Evolutionary conservation across 2,329 filamentous ascomycete genomes (phyloP), one percentile per base, ranked within the genome.

Genomic region (Orbilia brochopaga): DNA sequence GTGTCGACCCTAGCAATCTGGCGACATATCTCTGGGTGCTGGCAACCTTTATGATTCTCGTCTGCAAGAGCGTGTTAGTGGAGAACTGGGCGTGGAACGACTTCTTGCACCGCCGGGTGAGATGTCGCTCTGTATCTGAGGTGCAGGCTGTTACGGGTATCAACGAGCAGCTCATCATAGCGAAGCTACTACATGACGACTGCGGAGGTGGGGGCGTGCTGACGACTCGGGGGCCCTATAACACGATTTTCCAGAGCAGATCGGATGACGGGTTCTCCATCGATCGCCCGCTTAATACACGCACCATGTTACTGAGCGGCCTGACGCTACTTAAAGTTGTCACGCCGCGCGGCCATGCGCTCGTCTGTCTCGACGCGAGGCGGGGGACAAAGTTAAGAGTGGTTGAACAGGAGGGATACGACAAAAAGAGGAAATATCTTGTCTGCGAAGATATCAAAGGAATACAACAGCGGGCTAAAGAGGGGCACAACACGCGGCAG

Each of bases 31-130:
- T 56, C 19, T 79, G 78, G 78, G 27, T 32, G 27, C 27, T 32
- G 27, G 73, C 77, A 7, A 77, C 73, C 3, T 78, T 79, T 35
- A 7, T 77, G n/a, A 42, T 79, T 0, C 70, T 79, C 2, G 40
- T 78, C 0, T 62, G 55, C 46, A 78, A 79, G 73, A 73, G 56
- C 46, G 40, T 76, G 13, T 56, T 64, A 0, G 77, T 79, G 1
- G 42, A 67, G 1, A 57, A 74, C 2, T 79, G 78, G 78, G 23
- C 74, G 0, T 79, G 78, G 78, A 73, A 74, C 17, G 77, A 78
- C 64, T 79, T 79, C 46, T 57, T 79, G 8, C 76, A 60, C 7
- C 24, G 74, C 0, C 63, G 67, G 1, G 78, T 79, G 2, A 57
- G 54, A 2, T 79, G 78, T 63, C 62, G 74, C 17, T 74, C 67